Evolutionary conservation across 2,329 filamentous ascomycete species (phyloP), one percentile per base, ranked within the genome.

Genomic region (Dichotomopilus funicola): DNA sequence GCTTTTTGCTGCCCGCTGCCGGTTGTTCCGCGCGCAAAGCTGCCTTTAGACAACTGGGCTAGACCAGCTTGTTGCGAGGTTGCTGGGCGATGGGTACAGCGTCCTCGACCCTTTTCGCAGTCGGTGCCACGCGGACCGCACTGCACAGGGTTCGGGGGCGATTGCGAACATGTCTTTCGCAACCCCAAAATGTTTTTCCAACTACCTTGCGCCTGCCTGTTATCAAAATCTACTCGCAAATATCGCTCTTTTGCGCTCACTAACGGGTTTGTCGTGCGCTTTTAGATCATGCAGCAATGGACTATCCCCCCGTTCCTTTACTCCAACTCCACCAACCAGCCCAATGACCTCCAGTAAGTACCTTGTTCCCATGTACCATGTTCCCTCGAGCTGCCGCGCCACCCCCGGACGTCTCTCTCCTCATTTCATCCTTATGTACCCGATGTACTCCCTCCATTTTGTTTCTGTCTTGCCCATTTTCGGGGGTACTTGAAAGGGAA

Each of bases 241-340:
- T 27, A 27, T 6, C n/a, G 2, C 46, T 44, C 35, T 10, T 46
- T 41, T 35, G 49, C 33, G 19, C 40, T 37, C 34, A 47, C 55
- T 57, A 47, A 57, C 50, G 36, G 19, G 35, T 57, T 38, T 54
- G 49, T n/a, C 44, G 35, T 49, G 33, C 45, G 41, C 40, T 5
- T 45, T 48, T 53, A 62, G 60, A 61, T 42, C 51, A 81, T 81
- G 78, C 76, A 81, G 73, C 77, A 80, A 72, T 81, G 78, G 78
- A 78, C 80, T 71, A 77, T 81, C 68, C 73, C 78, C 70, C 77
- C 78, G 71, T 80, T 80, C 73, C 73, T 80, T 64, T 80, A 78
- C 58, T 55, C 51, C 66, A 77, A 75, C 70, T 73, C 72, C 70
- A 72, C 76, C 64, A 76, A 76, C 64, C 75, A 77, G 66, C 72